Evolutionary conservation across 2,329 filamentous ascomycete species (phyloP), one percentile per base, ranked within the genome.

Genomic region (Colletotrichum graminicola): DNA sequence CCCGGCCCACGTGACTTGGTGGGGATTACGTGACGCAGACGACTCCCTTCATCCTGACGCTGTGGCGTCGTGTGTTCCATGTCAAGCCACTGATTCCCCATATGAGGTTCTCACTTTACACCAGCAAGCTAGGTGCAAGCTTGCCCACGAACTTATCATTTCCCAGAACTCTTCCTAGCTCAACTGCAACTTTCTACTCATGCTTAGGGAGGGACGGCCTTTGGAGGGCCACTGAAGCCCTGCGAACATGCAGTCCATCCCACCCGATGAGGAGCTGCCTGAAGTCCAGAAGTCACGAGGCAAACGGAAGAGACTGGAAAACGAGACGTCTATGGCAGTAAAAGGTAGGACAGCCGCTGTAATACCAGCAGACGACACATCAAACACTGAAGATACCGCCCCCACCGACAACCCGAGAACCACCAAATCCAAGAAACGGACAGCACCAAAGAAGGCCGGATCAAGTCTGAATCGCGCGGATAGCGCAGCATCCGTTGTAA

Each of bases 1-100:
- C 32, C 11, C 29, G 45, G 34, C 7, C 34, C 81, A 82, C 81
- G 80, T 82, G 80, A 82, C 76, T 60, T 76, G 79, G 80, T 77
- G 80, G 78, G 75, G 77, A 68, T 81, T 78, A 77, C 79, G 80
- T 73, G 80, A 77, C 70, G 66, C 70, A 72, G 34, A 65, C 57
- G 70, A 71, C 61, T 66, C 16, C 23, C 34, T 32, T 59, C 57
- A 32, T 34, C 26, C 18, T 55, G 32, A 41, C n/a, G 56, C 23
- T n/a, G 70, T 61, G 66, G 47, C 55, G 56, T 61, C 16, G 39
- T 49, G 66, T 41, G 43, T 34, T 45, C n/a, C 23, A 5, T n/a
- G 5, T 8, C 36, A 32, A 32, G 7, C 16, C 64, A 52, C 41
- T 49, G 43, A 23, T 36, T 12, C 3, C 10, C 26, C 8, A 18